These are phyloP conservation scores for Geotrichum australiense DNA, from an alignment of 1,139 yeast species.

Conservation along the genomic window DNA sequence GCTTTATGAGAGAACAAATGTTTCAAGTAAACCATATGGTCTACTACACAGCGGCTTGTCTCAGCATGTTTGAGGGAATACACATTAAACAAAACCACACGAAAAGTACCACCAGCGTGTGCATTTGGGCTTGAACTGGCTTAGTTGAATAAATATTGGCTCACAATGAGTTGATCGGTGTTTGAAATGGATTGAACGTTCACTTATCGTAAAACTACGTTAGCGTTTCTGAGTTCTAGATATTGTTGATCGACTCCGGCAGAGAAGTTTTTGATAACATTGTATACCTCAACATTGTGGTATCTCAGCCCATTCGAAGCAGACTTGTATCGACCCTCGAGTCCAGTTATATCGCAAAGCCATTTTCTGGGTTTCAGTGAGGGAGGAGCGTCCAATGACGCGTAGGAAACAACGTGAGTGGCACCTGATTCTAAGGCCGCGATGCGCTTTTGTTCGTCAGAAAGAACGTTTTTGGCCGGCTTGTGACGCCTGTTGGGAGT, in stretches of 20 bases:
- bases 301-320: conserved; percentile 74
- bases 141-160: no score
- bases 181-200: no score
- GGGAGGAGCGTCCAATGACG: conserved; percentile 74
- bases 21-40: no score
- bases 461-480: conserved; percentile 63
- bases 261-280: conserved; percentile 69
- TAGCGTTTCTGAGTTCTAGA: conserved; percentile 79
- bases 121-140: no score
- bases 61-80: no score
- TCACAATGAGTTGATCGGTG: no score
- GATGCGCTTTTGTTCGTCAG: conserved; percentile 69
- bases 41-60: no score
- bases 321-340: conserved; percentile 68
- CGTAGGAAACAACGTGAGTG: conserved; percentile 20
- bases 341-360: conserved; percentile 92
- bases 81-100: no score
- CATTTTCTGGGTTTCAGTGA: conserved; percentile 71
- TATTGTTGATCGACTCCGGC: conserved; percentile 94
- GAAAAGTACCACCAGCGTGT: no score
- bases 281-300: conserved; percentile 78
- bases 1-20: no score
- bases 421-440: conserved; percentile 17
- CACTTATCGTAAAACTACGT: conserved; percentile 71
- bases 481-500: conserved; percentile 60